Evolutionary conservation across 345 rosid genomes (phyloP), one percentile per base, ranked within the genome.

Genomic region (Angophora floribunda): DNA sequence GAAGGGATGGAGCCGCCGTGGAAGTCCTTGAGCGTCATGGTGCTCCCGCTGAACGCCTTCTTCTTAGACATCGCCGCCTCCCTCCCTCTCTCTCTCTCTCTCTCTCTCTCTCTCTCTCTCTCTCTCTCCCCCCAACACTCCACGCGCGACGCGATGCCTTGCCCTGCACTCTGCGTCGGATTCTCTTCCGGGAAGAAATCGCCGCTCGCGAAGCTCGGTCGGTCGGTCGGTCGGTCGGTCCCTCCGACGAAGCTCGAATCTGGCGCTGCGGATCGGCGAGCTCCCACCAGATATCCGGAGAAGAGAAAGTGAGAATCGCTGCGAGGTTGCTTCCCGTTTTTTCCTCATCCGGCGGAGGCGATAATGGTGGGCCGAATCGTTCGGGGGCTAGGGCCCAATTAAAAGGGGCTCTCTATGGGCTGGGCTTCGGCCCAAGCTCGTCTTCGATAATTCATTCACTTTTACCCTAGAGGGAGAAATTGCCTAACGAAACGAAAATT

Each of bases 1-100:
- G 97, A 86, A 61, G 98, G 98, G 86, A 97, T 97, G 52, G 98
- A 95, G 86, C 98, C 98, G 90, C 99, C 98, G 90, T 96, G 99
- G 92, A 97, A 97, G 87, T 95, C 99, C 94, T 95, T 96, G 59
- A 97, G 96, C 85, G 96, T 95, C 98, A 97, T 96, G 45, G 99
- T 96, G 90, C 92, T 93, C 87, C 96, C 96, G 85, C 90, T 85
- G 88, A 87, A 90, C 87, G 96, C 94, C 90, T 95, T 97, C 94
- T 95, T 95, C 98, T 96, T 97, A 89, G 98, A 96, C 99, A 97
- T 97, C 44, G 47, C 82, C 79, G 44, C 82, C 79, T 67, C 79
- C 79, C 44, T 17, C 8, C 14, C 44, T 67, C 78, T 16, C 79
- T 67, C 22, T 61, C 67, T 63, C 19, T 63, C 84, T 85, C 61